Evolutionary conservation across 2,329 filamentous ascomycete species (phyloP), one percentile per base, ranked within the genome.

Genomic region (Aureobasidium sp.): DNA sequence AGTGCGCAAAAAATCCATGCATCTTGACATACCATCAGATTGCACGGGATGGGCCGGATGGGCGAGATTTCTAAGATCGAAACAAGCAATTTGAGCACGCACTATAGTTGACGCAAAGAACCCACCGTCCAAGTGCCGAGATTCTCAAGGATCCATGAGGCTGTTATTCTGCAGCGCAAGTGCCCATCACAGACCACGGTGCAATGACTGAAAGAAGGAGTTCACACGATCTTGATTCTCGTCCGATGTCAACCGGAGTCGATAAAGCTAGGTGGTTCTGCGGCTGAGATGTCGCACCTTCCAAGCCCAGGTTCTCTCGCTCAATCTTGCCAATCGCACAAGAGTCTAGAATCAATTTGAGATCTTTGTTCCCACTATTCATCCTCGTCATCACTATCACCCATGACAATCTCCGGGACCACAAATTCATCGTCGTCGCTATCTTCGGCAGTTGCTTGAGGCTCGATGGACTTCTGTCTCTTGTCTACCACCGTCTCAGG

Each of bases 381-480:
- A 36, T 67, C 67, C 36, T 71, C 70, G 11, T 68, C 66, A 44
- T 70, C 68, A 27, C 64, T 66, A 32, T 67, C 66, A 62, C 71
- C 69, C 66, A 72, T 69, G 29, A 67, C 70, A 34, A 74, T 61
- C 16, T 67, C 64, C 8, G 73, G 73, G 60, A 75, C 69, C 45
- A 73, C 72, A 59, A 74, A 71, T 39, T 74, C 72, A 55, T 72
- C 71, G 9, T 68, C 71, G 63, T 73, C 70, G 25, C 57, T 60
- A 47, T 67, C 68, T 25, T 63, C 64, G n/a, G 41, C 63, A 34
- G 62, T 59, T n/a, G 16, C 41, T 30, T 53, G 50, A 3, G 49
- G 50, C 32, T 51, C 59, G 13, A 51, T 34, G 13, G 42, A 30
- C 39, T 48, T 53, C 25, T 61, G 59, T 47, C 63, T 59, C 60